Percentiles rank a stretch among this genome's conserved stretches.
These are phyloP conservation scores for Sclerotiophoma versabilis DNA, from an alignment of 2,329 filamentous ascomycete genomes.

Conservation along the genomic window DNA sequence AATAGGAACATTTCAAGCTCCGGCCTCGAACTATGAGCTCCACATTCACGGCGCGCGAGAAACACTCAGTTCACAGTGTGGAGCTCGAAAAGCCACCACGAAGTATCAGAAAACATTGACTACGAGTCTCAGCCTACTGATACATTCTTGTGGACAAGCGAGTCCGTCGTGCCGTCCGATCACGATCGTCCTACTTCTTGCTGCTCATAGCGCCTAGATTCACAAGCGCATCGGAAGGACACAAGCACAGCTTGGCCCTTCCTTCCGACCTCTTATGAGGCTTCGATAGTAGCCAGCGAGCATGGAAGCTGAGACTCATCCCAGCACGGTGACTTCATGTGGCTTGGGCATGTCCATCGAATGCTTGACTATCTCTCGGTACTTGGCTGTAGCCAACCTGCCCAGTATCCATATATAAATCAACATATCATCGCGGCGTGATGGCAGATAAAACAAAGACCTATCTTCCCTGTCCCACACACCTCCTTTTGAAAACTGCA, in stretches of 20 bases:
- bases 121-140: not conserved
- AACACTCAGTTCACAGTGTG: not conserved
- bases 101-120: not conserved
- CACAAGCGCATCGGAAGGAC: conserved; percentile 4
- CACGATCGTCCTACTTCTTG: not conserved
- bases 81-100: not conserved
- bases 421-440: no score
- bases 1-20: conserved; percentile 16
- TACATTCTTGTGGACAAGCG: not conserved
- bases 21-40: not conserved
- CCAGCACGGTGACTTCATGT: conserved; percentile 41
- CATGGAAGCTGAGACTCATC: not conserved
- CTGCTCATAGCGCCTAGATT: not conserved
- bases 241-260: conserved; percentile 32
- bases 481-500: no score
- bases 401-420: not conserved
- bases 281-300: conserved; percentile 5
- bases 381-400: not conserved
- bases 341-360: conserved; percentile 17
- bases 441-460: no score
- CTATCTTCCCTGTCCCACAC: no score
- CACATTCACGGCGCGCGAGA: not conserved
- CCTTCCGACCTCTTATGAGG: conserved; percentile 29
- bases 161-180: not conserved
- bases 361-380: not conserved